These are phyloP conservation scores for Drechslerella dactyloides DNA, from an alignment of 2,329 filamentous ascomycete genomes.

Conservation along the genomic window DNA sequence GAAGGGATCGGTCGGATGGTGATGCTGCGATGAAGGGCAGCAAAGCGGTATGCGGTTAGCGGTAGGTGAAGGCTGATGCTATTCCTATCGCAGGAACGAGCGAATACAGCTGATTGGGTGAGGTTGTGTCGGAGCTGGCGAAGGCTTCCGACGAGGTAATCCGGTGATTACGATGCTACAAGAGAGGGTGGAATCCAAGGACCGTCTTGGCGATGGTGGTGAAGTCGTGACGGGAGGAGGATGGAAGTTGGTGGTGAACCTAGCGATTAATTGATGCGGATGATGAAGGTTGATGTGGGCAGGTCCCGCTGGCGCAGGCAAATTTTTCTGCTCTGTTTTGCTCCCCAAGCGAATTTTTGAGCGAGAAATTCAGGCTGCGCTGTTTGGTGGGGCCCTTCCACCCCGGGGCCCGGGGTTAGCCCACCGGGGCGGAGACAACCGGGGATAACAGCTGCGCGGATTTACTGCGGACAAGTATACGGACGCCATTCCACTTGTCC, in stretches of 20 bases:
- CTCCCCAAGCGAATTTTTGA: conserved; percentile 5
- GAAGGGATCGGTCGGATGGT: conserved; percentile 2
- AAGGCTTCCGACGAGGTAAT: conserved; percentile 27
- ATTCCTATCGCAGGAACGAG: conserved; percentile 4
- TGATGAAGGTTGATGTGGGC: conserved; percentile 22
- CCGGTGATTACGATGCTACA: conserved; percentile 1
- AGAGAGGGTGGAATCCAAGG: conserved; percentile 11
- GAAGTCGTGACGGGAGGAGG: conserved; percentile 21
- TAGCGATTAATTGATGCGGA: conserved; percentile 3
- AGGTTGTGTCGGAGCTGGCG: conserved; percentile 23
- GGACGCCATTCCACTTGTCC: no score
- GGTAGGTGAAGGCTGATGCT: conserved; percentile 29
- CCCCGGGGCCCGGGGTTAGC: conserved; percentile 12
- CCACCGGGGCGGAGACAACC: neutral
- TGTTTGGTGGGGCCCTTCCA: conserved; percentile 27
- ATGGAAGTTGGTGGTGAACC: conserved; percentile 1
- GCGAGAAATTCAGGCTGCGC: neutral
- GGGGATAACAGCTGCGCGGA: neutral
- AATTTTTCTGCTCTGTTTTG: conserved; percentile 32
- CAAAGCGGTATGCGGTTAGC: conserved; percentile 27
- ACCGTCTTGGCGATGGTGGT: conserved; percentile 26
- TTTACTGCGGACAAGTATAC: no score
- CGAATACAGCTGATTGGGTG: conserved; percentile 15
- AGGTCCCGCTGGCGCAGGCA: conserved; percentile 26
- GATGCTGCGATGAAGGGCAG: conserved; percentile 19